Base-by-base conservation (phyloP, 805 yeast species). In the Tetrapisispora namnaoensis region DNA sequence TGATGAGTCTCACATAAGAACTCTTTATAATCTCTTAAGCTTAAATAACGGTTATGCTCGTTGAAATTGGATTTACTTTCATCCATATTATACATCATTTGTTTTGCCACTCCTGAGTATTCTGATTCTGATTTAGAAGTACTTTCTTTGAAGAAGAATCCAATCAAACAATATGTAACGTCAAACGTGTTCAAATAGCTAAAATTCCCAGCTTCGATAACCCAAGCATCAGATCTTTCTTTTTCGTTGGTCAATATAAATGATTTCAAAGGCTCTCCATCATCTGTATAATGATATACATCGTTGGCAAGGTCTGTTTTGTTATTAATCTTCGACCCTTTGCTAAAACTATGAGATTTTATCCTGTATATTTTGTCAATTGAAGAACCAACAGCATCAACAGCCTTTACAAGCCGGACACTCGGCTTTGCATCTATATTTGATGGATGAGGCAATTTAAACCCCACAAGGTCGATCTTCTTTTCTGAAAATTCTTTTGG, bases 1-100 rank as follows among this genome's bases (percentile, higher is more conserved):
- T 65, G 61, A 4, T 67, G 63, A 1, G 58, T 38, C 7, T 61
- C 59, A 8, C 63, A 51, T 7, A 70, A 53, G 55, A 64, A 57
- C 20, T 65, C 68, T 20, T 62, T 67, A 17, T 53, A 61, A 51
- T 57, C 68, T 36, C 61, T 61, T 49, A 56, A 65, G 30, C 58
- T 55, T 38, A 56, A 63, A 65, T 51, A 65, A 13, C 51, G 54
- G 24, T 55, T 13, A 9, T 43, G 45, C 14, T 22, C 14, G n/a
- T 6, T 22, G 8, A 8, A 2, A 2, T 20, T n/a, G 4, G 21
- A 16, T 16, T 17, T 9, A 2, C 8, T 21, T 18, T 27, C 16
- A 10, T 2, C 3, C 8, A 7, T 22, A 22, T n/a, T 17, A 6
- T 16, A 16, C 21, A 7, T 16, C 36, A 17, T 18, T 30, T 42